Conservation (phyloP, 768 basidiomycete genomes). For the Auriculariales sp. region DNA sequence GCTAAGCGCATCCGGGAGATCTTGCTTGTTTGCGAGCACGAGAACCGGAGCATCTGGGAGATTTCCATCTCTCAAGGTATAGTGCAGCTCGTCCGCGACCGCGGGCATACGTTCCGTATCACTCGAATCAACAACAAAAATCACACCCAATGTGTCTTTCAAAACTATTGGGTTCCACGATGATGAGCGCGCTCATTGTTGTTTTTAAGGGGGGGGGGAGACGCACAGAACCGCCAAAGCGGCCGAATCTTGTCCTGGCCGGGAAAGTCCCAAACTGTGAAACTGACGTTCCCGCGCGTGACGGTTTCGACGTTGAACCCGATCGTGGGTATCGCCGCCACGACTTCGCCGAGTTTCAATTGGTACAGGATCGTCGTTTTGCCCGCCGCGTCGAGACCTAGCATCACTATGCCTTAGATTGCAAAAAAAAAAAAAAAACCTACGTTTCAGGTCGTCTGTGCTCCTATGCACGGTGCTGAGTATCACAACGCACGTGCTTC, state of each 20-base stretch:
- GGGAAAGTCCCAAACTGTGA: constrained; percentile 52
- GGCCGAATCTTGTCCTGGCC: constrained; percentile 36
- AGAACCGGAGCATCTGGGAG: constrained; percentile 25
- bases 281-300: constrained; percentile 34
- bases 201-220: too few species aligned
- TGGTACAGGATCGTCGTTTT: constrained; percentile 34
- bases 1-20: constrained; percentile 1
- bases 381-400: constrained; percentile 27
- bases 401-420: constrained; percentile 12
- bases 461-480: too few species aligned
- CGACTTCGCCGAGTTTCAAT: constrained; percentile 23
- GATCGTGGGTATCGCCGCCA: constrained; percentile 25
- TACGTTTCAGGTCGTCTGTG: too few species aligned
- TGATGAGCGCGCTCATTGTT: neutral
- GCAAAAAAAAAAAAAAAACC: too few species aligned
- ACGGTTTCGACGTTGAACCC: constrained; percentile 51
- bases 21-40: constrained; percentile 29
- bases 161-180: neutral
- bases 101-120: constrained; percentile 23
- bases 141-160: constrained; percentile 7
- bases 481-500: too few species aligned
- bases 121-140: constrained; percentile 25
- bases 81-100: constrained; percentile 25
- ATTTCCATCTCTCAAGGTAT: constrained; percentile 30
- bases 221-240: too few species aligned